Conservation (phyloP, 225 moss, liverwort and hornwort species). For the Takakia lepidozioides region DNA sequence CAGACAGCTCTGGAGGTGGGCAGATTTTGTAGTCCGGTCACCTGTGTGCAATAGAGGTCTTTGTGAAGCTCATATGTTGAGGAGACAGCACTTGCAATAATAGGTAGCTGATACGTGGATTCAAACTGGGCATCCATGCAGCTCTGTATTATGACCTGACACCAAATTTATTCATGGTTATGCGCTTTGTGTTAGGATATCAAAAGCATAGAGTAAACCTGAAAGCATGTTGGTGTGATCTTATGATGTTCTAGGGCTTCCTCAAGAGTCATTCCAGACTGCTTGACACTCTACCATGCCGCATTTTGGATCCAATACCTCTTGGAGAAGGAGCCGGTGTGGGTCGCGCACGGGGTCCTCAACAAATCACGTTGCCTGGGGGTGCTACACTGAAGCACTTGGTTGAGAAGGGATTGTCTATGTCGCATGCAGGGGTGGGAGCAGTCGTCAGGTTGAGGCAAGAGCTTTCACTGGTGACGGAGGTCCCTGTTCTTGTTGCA, state of each 20-base stretch:
- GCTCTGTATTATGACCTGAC: too few relatives aligned
- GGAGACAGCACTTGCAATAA: not conserved
- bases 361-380: conserved; percentile 51
- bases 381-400: conserved; percentile 67
- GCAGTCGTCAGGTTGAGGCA: conserved; percentile 72
- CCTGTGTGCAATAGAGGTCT: too few relatives aligned
- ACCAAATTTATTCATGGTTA: too few relatives aligned
- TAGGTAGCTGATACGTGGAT: too few relatives aligned
- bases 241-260: conserved; percentile 73
- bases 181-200: too few relatives aligned
- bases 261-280: conserved; percentile 70
- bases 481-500: conserved; percentile 79
- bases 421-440: conserved; percentile 86
- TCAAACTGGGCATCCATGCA: too few relatives aligned
- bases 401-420: conserved; percentile 86
- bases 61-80: not conserved
- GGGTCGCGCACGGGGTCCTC: conserved; percentile 64
- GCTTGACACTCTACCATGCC: conserved; percentile 60
- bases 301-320: conserved; percentile 52
- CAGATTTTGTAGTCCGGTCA: too few relatives aligned
- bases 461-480: conserved; percentile 70
- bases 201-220: too few relatives aligned
- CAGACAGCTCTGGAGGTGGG: conserved; percentile 80
- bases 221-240: too few relatives aligned
- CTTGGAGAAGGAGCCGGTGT: conserved; percentile 93